Evolutionary conservation across 2,329 filamentous ascomycete species (phyloP), one percentile per base, ranked within the genome.

Genomic region (Chrysosphaeria jannelii): DNA sequence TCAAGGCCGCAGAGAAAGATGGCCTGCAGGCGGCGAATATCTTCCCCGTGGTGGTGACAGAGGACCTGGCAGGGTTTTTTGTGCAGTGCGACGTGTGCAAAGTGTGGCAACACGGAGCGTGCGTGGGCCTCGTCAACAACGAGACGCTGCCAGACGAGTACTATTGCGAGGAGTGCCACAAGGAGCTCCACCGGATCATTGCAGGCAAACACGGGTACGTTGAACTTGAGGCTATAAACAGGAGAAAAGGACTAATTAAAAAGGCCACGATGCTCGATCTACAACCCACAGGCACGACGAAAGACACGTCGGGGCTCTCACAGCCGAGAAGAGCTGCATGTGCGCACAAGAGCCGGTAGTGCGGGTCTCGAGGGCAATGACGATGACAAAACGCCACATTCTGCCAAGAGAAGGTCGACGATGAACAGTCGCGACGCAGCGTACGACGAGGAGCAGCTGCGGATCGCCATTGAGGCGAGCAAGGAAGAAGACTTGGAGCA

Each of bases 81-180:
- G 79, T 97, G 33, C 81, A 93, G 50, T 97, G 85, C 57, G 85
- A 93, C 46, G 56, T 74, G 32, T 97, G 85, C 53, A 88, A 89
- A 42, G 85, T 93, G 31, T 97, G 81, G 85, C 85, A 97, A 43
- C 85, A 97, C 42, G 85, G 85, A 36, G 81, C 79, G 29, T 97
- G 85, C 39, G 81, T 97, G 28, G 81, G 85, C 29, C 90, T 97
- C 38, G 78, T 89, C 50, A 85, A 85, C 34, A 81, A 90, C 44
- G 69, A 74, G 34, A 68, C 71, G 41, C 81, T 75, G 33, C 85
- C 85, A 7, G 81, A 93, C 25, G 79, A 93, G 44, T 97, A 97
- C 49, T 97, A 85, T 40, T 97, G 85, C 47, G 85, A 97, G 47
- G 61, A 76, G 43, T 97, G 85, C 47, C 67, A 72, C 33, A 78